These are phyloP conservation scores for Pseudogymnoascus sp. DNA, from an alignment of 2,329 filamentous ascomycete species.

Conservation along the genomic window DNA sequence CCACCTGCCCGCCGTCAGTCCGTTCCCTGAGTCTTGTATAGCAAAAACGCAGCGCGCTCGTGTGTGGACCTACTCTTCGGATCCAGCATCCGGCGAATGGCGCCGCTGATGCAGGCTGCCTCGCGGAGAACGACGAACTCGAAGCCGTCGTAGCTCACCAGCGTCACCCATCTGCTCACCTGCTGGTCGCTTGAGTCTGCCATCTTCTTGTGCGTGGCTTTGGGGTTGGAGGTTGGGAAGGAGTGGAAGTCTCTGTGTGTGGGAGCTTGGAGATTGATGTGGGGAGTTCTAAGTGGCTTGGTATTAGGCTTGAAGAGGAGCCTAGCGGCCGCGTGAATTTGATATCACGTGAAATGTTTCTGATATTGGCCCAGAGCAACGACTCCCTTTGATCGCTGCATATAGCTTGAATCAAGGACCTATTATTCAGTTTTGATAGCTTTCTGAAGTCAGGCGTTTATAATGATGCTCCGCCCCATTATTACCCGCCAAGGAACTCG, in stretches of 20 bases:
- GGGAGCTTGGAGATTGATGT: background rate
- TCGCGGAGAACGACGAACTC: constrained; percentile 70
- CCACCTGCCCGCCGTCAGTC: constrained; percentile 37
- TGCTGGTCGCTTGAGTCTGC: background rate
- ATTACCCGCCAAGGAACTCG: background rate
- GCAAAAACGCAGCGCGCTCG: constrained; percentile 14
- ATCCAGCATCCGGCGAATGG: constrained; percentile 69
- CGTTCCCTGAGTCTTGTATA: constrained; percentile 10
- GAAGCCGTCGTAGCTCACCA: constrained; percentile 67
- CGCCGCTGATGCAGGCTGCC: constrained; percentile 60
- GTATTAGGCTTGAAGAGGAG: background rate
- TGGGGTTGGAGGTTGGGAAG: background rate
- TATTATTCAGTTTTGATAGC: background rate
- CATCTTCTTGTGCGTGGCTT: background rate
- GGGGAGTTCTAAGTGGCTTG: background rate
- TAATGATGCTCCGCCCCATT: background rate
- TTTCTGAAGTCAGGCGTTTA: background rate
- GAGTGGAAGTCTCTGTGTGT: background rate
- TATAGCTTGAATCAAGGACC: background rate
- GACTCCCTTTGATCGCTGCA: background rate
- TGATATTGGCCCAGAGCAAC: background rate
- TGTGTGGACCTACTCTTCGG: constrained; percentile 46
- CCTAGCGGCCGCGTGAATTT: background rate
- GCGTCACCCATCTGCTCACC: constrained; percentile 63
- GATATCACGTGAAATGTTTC: constrained; percentile 7